Evolutionary conservation across 495 filamentous ascomycete species (phyloP).

Genomic region (Achaetomiella virescens): DNA sequence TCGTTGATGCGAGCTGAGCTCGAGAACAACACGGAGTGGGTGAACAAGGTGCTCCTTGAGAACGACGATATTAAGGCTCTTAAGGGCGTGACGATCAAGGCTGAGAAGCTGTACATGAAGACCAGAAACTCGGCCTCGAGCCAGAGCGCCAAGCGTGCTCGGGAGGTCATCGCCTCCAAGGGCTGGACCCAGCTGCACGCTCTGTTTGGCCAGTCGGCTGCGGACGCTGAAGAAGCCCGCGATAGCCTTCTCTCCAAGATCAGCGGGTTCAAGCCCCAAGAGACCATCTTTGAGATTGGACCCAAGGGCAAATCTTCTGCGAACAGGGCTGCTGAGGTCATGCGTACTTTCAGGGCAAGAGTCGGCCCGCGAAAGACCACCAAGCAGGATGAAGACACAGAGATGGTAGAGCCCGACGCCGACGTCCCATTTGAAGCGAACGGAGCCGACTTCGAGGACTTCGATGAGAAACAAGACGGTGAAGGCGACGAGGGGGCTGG

Average conservation of each 20-base stretch:
- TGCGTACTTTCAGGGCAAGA: conserved; percentile 61
- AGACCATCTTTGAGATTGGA: conserved; percentile 92
- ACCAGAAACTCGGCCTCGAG: conserved; percentile 82
- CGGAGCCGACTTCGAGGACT: conserved; percentile 20
- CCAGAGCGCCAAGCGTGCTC: conserved; percentile 80
- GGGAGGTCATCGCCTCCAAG: conserved; percentile 61
- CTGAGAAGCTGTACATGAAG: conserved; percentile 84
- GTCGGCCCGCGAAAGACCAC: conserved; percentile 42
- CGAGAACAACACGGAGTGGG: conserved; percentile 69
- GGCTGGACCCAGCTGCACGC: conserved; percentile 65
- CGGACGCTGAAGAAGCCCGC: conserved; percentile 59
- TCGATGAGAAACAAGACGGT: conserved; percentile 39
- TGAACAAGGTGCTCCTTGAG: conserved; percentile 67
- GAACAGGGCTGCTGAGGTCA: conserved; percentile 70
- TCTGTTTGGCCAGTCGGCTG: conserved; percentile 64
- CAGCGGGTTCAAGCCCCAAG: conserved; percentile 76
- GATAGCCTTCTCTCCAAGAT: conserved; percentile 81
- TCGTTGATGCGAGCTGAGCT: conserved; percentile 61
- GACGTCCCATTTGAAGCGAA: conserved; percentile 6
- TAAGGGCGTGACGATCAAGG: conserved; percentile 69
- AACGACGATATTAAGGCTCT: conserved; percentile 65
- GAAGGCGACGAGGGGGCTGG: conserved; percentile 31
- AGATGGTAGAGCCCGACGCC: conserved; percentile 36
- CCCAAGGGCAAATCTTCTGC: conserved; percentile 55
- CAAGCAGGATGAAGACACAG: conserved; percentile 31